phyloP scores from a whole-genome alignment of 1,284 basidiomycete species.

The Mycena citricolor region DNA sequence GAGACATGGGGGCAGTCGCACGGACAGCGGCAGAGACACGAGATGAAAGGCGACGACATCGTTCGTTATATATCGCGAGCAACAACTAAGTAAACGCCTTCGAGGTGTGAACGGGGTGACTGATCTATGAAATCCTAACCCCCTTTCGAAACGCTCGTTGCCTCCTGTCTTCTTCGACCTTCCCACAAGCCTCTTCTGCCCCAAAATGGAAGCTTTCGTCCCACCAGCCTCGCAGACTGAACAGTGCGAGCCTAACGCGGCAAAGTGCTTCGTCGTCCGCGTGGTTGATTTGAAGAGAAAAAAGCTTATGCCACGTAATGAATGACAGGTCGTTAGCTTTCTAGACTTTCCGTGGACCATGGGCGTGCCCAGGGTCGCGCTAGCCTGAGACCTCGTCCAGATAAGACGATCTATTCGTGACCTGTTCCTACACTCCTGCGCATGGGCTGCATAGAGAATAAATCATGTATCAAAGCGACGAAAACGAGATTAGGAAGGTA shows the following conservation, averaged over 20 bases:
- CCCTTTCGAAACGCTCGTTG: conserved; percentile 17
- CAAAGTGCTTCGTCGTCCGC: conserved; percentile 11
- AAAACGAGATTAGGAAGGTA: no score
- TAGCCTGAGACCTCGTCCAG: no score
- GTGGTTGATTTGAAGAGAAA: conserved; percentile 16
- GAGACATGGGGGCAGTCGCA: conserved; percentile 17
- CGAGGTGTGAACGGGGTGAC: conserved; percentile 23
- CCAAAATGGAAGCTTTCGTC: conserved; percentile 11
- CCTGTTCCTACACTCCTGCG: no score
- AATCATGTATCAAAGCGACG: no score
- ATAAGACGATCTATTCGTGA: no score
- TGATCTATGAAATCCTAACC: conserved; percentile 17
- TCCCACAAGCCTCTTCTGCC: conserved; percentile 15
- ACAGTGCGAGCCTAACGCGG: conserved; percentile 20
- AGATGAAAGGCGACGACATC: background rate
- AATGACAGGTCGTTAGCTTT: no score
- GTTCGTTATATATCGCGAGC: conserved; percentile 21
- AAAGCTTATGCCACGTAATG: no score
- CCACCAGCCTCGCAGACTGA: conserved; percentile 6
- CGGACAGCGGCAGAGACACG: conserved; percentile 11
- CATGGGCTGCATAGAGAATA: no score
- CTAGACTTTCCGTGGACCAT: no score
- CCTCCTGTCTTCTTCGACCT: no score
- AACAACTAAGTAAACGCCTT: conserved; percentile 9
- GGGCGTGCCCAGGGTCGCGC: no score